A percentile compares a stretch with the other conserved stretches of the same genome.
phyloP scores from a whole-genome alignment of 768 basidiomycete species.

The Pleurotus citrinopileatus region DNA sequence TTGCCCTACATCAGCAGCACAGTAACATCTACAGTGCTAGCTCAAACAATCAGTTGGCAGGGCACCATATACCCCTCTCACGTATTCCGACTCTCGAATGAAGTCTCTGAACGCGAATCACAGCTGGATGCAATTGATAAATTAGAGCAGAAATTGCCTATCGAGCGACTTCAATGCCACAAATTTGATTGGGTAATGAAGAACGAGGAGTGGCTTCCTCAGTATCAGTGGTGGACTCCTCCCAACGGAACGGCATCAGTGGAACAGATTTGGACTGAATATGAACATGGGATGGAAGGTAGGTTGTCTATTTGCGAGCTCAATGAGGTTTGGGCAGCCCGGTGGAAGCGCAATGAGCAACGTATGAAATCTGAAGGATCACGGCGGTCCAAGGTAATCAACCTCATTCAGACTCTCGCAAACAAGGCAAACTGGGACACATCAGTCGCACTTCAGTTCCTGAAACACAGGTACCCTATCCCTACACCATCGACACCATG shows the following conservation, averaged over 20 bases:
- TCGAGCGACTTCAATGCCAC: slow-evolving; percentile 12
- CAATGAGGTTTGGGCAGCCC: slow-evolving; percentile 11
- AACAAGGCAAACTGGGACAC: slow-evolving; percentile 20
- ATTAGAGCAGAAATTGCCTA: slow-evolving; percentile 7
- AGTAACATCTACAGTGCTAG: neutral
- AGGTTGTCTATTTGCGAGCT: slow-evolving; percentile 18
- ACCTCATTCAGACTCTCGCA: slow-evolving; percentile 19
- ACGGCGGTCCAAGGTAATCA: slow-evolving; percentile 19
- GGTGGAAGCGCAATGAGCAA: slow-evolving; percentile 22
- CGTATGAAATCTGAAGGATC: slow-evolving; percentile 20
- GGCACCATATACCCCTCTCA: slow-evolving; percentile 1
- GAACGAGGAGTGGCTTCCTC: slow-evolving; percentile 22
- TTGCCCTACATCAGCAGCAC: neutral
- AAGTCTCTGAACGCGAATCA: slow-evolving; percentile 1
- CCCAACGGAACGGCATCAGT: slow-evolving; percentile 9
- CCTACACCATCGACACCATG: slow-evolving; percentile 8
- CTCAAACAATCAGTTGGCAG: neutral
- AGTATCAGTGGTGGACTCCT: slow-evolving; percentile 18
- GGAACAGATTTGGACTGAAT: slow-evolving; percentile 26
- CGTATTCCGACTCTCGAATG: slow-evolving; percentile 9
- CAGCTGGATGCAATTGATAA: slow-evolving; percentile 1
- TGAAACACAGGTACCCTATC: slow-evolving; percentile 20
- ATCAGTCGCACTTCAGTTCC: slow-evolving; percentile 19
- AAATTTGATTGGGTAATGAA: slow-evolving; percentile 22
- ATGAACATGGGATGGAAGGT: slow-evolving; percentile 22